Evolutionary conservation across 345 rosid species (phyloP), one percentile per base, ranked within the genome.

Genomic region (Hypericum androsaemum): DNA sequence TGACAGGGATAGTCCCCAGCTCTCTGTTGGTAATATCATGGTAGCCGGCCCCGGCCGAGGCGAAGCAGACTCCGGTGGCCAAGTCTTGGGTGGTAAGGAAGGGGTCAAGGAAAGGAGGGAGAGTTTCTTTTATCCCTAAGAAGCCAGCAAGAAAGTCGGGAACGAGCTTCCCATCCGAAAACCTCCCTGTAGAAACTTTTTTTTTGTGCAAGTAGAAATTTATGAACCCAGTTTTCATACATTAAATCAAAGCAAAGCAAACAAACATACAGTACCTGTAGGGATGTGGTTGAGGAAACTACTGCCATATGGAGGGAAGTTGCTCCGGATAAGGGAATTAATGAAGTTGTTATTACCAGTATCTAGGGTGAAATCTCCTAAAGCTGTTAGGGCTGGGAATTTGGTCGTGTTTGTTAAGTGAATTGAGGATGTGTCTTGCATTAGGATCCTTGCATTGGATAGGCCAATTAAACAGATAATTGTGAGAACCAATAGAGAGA

Each of bases 51-150:
- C 74, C 71, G 0, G 73, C 73, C 0, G 81, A 74, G 7, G 78
- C 81, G 8, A 78, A 69, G 41, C 66, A 58, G 8, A 76, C 88
- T 0, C 84, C 77, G 0, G 70, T 70, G 9, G 13, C 38, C 10
- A 72, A 40, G 3, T 74, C 74, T 0, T 56, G 13, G 9, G 56
- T 36, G 0, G 77, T 35, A 1, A 74, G 65, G 42, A 14, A 46
- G 2, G 80, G 81, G n/a, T 71, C 67, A 32, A 78, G 55, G 58
- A 59, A 74, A 2, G 87, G 73, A 3, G 80, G 80, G 16, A 71
- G 49, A 0, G 67, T 9, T 11, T 71, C 62, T 55, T 76, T 78
- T 48, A 78, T 68, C 41, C 77, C 72, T 0, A 72, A 57, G 10
- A 15, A 7, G 0, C 59, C 56, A 6, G 80, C 82, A 6, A 70